Base-by-base conservation (phyloP, 2,329 filamentous ascomycete genomes). In the Fusarium piperis region DNA sequence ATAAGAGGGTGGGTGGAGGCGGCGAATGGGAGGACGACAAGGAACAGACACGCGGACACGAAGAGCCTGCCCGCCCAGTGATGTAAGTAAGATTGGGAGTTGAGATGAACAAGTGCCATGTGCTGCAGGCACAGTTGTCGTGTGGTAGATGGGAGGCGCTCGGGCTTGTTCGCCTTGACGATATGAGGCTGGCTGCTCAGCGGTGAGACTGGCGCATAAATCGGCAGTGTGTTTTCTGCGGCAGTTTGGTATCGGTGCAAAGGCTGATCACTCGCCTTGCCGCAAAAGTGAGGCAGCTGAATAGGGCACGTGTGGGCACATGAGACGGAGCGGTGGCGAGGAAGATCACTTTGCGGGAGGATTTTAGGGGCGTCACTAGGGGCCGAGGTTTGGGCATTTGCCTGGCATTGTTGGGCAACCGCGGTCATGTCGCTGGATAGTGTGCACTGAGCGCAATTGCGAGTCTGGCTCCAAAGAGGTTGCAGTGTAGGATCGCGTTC, bases 101-200 rank as follows among this genome's bases (percentile, higher is more conserved):
- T 64, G 59, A 64, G 57, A 69, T 38, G 67, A 59, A 64, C 35
- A 35, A 59, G 46, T 57, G 51, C 62, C 70, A 72, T 72, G 70
- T 72, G 70, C 56, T 67, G 15, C 10, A 44, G 36, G 6, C 35
- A 35, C n/a, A 60, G 56, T 46, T 58, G 56, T 41, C 58, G 57
- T 67, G 33, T 65, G 66, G 66, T 55, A 44, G 36, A 33, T 18
- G 18, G 15, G 38, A 36, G 23, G 32, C 41, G 46, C 39, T 53
- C 30, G 48, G 58, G 55, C 65, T 60, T 72, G 51, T n/a, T 68
- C 23, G n/a, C 52, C 53, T 26, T 48, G 26, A 66, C 20, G 26
- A n/a, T 39, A 36, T 23, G 57, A 62, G 30, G 32, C 39, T 66
- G 39, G 18, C 39, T 58, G 16, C 39, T 46, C 39, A 26, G 65